Evolutionary conservation across 805 yeast genomes (phyloP).

Genomic region (Candida wancherniae): DNA sequence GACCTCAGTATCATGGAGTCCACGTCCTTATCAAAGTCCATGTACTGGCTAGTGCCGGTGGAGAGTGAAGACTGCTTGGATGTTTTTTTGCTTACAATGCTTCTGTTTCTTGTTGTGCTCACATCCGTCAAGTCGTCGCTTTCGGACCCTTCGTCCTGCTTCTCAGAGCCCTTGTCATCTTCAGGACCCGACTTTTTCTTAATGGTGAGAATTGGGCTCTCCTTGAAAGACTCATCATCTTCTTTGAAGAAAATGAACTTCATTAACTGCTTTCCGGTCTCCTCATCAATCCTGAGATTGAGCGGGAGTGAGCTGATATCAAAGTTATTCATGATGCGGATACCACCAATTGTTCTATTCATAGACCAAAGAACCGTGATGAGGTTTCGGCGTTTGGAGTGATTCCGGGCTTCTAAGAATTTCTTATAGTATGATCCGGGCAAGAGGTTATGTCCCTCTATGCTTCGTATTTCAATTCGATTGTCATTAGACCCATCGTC

Average conservation of each 20-base stretch:
- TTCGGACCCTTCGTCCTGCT: constrained; percentile 5
- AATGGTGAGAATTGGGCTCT: constrained; percentile 12
- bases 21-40: constrained; percentile 18
- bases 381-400: constrained; percentile 15
- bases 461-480: constrained; percentile 29
- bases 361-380: constrained; percentile 38
- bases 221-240: constrained; percentile 7
- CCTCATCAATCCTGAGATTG: constrained; percentile 34
- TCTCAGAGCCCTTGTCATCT: constrained; percentile 7
- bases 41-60: constrained; percentile 2
- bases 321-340: constrained; percentile 35
- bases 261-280: constrained; percentile 36
- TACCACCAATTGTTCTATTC: constrained; percentile 41
- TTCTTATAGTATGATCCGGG: constrained; percentile 27
- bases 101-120: constrained; percentile 2
- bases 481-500: constrained; percentile 41
- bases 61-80: constrained; percentile 5
- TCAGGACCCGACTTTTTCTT: constrained; percentile 2
- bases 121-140: constrained; percentile 3
- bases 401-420: constrained; percentile 28
- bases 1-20: constrained; percentile 73
- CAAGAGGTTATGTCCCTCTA: constrained; percentile 36
- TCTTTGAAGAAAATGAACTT: constrained; percentile 28
- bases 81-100: neutral
- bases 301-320: constrained; percentile 36